phyloP scores from a whole-genome alignment of 352 stramenopile genomes.

The Phytophthora cryptogea region DNA sequence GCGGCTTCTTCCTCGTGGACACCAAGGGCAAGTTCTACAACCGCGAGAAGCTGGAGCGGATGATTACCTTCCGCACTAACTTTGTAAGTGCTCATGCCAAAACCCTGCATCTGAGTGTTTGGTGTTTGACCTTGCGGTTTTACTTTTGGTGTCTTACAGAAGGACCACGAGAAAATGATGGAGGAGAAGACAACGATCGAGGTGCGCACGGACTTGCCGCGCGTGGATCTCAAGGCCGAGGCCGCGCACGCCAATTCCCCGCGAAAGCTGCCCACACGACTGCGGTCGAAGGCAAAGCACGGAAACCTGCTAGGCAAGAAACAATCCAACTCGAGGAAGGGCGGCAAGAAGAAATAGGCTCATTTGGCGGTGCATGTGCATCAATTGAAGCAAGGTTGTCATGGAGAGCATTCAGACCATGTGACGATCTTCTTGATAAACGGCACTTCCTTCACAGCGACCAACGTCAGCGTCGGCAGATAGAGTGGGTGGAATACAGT shows the following conservation, averaged over 20 bases:
- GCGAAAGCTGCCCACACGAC: conserved; percentile 19
- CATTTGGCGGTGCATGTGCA: too few relatives aligned
- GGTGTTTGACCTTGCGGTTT: conserved; percentile 1
- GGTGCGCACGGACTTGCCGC: conserved; percentile 71
- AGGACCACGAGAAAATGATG: conserved; percentile 78
- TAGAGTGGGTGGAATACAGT: conserved; percentile 86
- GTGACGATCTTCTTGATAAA: too few relatives aligned
- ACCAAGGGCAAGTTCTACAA: conserved; percentile 85
- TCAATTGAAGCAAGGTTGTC: conserved; percentile 68
- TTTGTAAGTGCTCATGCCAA: conserved; percentile 51
- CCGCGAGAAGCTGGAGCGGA: conserved; percentile 83
- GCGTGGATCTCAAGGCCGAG: conserved; percentile 62
- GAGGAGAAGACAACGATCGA: conserved; percentile 60
- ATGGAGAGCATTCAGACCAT: too few relatives aligned
- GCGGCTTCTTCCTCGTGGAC: conserved; percentile 83
- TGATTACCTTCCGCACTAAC: conserved; percentile 86
- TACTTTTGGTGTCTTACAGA: conserved; percentile 34
- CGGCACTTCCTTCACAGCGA: too few relatives aligned
- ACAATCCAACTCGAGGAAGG: conserved; percentile 28
- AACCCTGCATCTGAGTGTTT: background rate
- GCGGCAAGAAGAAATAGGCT: conserved; percentile 35
- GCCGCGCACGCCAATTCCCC: conserved; percentile 13
- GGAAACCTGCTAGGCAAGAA: conserved; percentile 45
- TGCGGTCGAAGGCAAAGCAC: conserved; percentile 35
- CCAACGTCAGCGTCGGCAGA: conserved; percentile 70